These are phyloP conservation scores for Biancaea sappan DNA, from an alignment of 306 rosid genomes.

Conservation along the genomic window DNA sequence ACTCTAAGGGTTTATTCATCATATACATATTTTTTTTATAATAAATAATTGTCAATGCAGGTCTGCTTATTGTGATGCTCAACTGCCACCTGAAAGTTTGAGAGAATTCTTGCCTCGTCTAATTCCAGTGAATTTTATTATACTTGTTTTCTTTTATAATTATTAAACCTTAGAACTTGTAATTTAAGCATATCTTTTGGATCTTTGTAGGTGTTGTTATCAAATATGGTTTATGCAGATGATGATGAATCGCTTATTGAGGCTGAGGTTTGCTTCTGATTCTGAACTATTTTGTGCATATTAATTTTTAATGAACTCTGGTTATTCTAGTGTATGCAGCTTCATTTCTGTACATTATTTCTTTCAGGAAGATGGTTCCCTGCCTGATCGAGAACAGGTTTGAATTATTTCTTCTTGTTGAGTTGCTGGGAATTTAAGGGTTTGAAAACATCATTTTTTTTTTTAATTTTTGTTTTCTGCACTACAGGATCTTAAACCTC, in stretches of 20 bases:
- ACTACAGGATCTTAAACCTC: conserved; percentile 91
- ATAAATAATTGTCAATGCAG: conserved; percentile 46
- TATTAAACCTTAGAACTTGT: conserved; percentile 23
- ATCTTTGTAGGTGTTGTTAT: conserved; percentile 68
- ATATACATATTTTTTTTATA: neutral
- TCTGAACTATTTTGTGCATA: conserved; percentile 35
- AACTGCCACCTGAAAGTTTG: conserved; percentile 81
- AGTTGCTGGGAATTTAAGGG: conserved; percentile 31
- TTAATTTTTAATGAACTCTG: conserved; percentile 31
- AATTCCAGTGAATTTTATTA: conserved; percentile 68
- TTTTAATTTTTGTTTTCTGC: conserved; percentile 24
- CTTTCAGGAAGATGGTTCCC: conserved; percentile 92
- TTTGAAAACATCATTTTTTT: conserved; percentile 16
- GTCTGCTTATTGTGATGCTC: conserved; percentile 99
- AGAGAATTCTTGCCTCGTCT: conserved; percentile 93
- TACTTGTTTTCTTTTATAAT: conserved; percentile 28
- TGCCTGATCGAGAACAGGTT: conserved; percentile 99
- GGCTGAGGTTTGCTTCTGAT: conserved; percentile 73
- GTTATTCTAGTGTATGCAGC: conserved; percentile 37
- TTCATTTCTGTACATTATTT: conserved; percentile 5
- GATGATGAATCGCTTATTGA: conserved; percentile 93
- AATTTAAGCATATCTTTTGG: conserved; percentile 32
- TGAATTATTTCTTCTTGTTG: conserved; percentile 26
- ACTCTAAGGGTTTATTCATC: neutral
- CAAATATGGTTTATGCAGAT: conserved; percentile 97